Percentiles rank a stretch among this genome's conserved stretches.
Evolutionary conservation across 768 basidiomycete species (phyloP).

Genomic region (Pleurotus cornucopiae): DNA sequence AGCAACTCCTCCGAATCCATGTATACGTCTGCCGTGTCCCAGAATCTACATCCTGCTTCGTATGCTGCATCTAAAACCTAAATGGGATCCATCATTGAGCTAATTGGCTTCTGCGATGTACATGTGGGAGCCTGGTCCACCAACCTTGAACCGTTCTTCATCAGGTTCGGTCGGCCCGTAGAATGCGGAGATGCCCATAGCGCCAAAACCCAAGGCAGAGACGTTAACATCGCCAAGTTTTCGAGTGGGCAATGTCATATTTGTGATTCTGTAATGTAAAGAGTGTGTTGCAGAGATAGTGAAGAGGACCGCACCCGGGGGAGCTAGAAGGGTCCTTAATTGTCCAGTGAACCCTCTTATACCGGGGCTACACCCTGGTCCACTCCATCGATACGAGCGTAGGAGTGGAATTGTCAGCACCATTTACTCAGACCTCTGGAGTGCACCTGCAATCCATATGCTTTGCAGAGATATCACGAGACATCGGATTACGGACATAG

Average conservation of each 20-base stretch:
- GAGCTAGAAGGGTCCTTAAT: no score
- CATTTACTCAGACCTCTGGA: background rate
- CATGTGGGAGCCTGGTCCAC: background rate
- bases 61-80: constrained; percentile 39
- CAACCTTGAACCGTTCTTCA: constrained; percentile 58
- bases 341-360: background rate
- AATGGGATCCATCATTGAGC: background rate
- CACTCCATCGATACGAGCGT: background rate
- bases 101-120: background rate
- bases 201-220: constrained; percentile 56
- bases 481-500: background rate
- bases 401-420: background rate
- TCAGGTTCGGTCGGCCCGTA: constrained; percentile 46
- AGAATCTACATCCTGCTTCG: constrained; percentile 37
- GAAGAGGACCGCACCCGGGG: no score
- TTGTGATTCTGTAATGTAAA: background rate
- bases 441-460: no score
- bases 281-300: no score
- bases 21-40: constrained; percentile 49
- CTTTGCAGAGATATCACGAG: background rate
- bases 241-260: constrained; percentile 14
- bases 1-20: constrained; percentile 38
- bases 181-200: constrained; percentile 49
- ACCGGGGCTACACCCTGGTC: background rate
- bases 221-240: constrained; percentile 43